phyloP scores from a whole-genome alignment of 2,329 filamentous ascomycete species.

The Stromatinia cepivora region DNA sequence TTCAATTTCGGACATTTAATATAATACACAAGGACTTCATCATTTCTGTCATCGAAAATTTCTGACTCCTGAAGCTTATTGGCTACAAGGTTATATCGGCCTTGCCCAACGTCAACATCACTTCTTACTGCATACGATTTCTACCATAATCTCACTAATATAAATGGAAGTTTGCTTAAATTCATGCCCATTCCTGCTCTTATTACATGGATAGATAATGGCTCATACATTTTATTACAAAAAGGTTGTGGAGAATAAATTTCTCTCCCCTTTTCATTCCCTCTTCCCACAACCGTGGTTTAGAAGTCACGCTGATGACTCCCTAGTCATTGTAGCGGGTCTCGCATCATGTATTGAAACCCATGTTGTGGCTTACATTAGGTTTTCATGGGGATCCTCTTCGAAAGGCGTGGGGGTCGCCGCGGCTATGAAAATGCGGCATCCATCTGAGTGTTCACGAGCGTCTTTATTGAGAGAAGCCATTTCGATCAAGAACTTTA shows the following conservation, averaged over 20 bases:
- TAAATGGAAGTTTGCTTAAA: neutral
- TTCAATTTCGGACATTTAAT: slow-evolving; percentile 10
- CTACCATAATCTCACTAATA: neutral
- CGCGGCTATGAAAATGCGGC: neutral
- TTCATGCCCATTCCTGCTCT: neutral
- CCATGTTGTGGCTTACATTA: slow-evolving; percentile 19
- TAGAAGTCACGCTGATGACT: slow-evolving; percentile 8
- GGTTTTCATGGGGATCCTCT: slow-evolving; percentile 5
- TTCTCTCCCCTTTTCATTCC: slow-evolving; percentile 3
- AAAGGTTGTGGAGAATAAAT: neutral
- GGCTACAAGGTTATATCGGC: neutral
- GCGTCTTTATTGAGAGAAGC: neutral
- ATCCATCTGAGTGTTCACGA: slow-evolving; percentile 11
- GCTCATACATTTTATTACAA: neutral
- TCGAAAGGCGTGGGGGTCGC: slow-evolving; percentile 17
- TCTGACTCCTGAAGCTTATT: neutral
- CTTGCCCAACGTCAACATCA: slow-evolving; percentile 18
- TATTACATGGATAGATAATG: neutral
- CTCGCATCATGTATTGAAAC: slow-evolving; percentile 14
- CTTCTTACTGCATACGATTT: neutral
- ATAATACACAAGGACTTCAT: neutral
- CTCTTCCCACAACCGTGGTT: slow-evolving; percentile 13
- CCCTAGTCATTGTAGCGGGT: slow-evolving; percentile 7
- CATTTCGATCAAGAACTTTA: neutral
- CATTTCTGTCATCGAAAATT: neutral